phyloP scores from a whole-genome alignment of 2,329 filamentous ascomycete species.

The Ilyonectria sp. region DNA sequence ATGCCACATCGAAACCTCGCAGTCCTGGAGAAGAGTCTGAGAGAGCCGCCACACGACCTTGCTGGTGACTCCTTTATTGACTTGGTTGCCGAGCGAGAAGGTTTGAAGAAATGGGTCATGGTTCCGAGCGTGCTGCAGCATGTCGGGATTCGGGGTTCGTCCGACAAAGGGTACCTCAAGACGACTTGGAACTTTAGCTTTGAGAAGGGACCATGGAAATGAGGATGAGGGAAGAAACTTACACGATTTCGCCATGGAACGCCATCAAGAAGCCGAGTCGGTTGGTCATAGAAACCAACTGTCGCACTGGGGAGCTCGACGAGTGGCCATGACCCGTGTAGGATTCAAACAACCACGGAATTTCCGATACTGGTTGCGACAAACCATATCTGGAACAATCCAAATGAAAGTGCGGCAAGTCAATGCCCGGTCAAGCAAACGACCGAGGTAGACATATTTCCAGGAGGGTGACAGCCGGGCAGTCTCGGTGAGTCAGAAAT shows the following conservation, averaged over 20 bases:
- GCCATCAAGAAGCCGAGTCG: not conserved
- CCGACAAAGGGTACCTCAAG: constrained; percentile 45
- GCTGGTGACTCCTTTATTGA: constrained; percentile 52
- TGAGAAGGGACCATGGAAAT: constrained; percentile 38
- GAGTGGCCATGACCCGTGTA: too few species aligned
- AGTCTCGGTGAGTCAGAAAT: constrained; percentile 23
- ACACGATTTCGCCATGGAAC: not conserved
- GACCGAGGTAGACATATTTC: not conserved
- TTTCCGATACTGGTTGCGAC: not conserved
- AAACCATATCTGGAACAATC: not conserved
- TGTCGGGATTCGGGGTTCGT: constrained; percentile 49
- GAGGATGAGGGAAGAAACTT: not conserved
- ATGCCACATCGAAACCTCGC: constrained; percentile 48
- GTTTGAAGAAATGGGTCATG: constrained; percentile 51
- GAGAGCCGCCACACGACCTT: constrained; percentile 38
- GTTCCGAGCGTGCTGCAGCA: constrained; percentile 54
- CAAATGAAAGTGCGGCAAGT: too few species aligned
- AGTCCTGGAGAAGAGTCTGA: constrained; percentile 36
- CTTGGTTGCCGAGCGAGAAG: constrained; percentile 42
- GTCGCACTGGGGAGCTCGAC: not conserved
- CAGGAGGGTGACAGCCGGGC: not conserved
- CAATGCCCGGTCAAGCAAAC: constrained; percentile 7
- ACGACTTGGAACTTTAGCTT: constrained; percentile 53
- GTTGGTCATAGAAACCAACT: not conserved
- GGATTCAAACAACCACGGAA: not conserved